A percentile compares a stretch with the other conserved stretches of the same genome.
These are phyloP conservation scores for Pseudogymnoascus sp. DNA, from an alignment of 2,329 filamentous ascomycete species.

Conservation along the genomic window DNA sequence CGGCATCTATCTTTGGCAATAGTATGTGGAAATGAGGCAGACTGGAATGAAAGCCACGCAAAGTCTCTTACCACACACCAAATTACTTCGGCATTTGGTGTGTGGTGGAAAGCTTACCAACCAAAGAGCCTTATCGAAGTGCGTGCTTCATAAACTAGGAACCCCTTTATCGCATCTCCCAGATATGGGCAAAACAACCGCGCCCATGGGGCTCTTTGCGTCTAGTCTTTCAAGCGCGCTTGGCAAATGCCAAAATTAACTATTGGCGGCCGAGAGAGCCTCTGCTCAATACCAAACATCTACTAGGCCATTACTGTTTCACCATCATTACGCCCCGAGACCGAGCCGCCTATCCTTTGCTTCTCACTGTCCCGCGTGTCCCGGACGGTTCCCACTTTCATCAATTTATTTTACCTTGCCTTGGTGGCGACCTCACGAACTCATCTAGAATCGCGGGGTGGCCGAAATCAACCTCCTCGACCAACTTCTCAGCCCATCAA, in stretches of 20 bases:
- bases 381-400: neutral
- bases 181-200: constrained; percentile 2
- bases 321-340: neutral
- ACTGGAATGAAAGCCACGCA: neutral
- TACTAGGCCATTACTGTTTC: neutral
- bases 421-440: neutral
- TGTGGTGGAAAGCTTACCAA: neutral
- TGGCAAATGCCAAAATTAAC: constrained; percentile 1
- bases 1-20: neutral
- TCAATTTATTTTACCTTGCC: neutral
- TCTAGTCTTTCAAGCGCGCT: neutral
- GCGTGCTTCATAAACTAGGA: neutral
- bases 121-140: neutral
- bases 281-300: neutral
- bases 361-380: neutral
- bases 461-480: neutral
- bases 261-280: neutral
- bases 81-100: neutral
- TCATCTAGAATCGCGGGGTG: constrained; percentile 1
- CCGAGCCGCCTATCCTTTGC: neutral
- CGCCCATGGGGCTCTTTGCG: neutral
- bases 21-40: neutral
- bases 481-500: neutral
- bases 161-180: neutral
- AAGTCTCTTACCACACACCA: neutral